These are phyloP conservation scores for Plasmodium falciparum DNA, from an alignment of 169 alveolate species.

Conservation along the genomic window DNA sequence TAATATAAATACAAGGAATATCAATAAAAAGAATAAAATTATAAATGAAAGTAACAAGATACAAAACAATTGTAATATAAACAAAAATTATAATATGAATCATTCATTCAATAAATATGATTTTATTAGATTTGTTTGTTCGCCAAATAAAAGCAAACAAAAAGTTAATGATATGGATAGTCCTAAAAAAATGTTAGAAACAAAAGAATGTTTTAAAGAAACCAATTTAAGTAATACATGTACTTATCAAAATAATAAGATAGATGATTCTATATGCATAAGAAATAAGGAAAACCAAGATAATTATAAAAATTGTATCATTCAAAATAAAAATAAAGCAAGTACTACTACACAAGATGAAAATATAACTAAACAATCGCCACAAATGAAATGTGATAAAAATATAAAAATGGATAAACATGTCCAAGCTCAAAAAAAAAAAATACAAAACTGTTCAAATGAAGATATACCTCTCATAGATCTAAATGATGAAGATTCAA, in stretches of 20 bases:
- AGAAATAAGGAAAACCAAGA: neutral
- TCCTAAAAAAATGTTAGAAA: neutral
- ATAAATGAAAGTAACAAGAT: neutral
- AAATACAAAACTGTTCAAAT: neutral
- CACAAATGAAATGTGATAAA: neutral
- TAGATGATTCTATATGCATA: too few relatives aligned
- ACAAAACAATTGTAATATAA: neutral
- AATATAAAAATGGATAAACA: neutral
- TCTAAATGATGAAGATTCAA: conserved; percentile 30
- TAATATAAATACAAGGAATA: neutral
- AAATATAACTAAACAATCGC: neutral
- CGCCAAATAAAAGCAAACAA: conserved; percentile 48
- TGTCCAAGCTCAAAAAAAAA: neutral
- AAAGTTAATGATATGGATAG: conserved; percentile 10
- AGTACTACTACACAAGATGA: neutral
- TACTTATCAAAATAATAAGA: too few relatives aligned
- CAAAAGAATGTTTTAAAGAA: neutral
- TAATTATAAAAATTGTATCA: neutral
- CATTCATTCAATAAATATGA: conserved; percentile 59
- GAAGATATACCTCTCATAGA: conserved; percentile 4
- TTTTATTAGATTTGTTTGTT: conserved; percentile 68
- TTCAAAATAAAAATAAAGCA: neutral
- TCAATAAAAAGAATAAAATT: conserved; percentile 2
- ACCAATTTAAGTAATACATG: neutral
- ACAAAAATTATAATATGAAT: conserved; percentile 1